Evolutionary conservation across 306 rosid genomes (phyloP), one percentile per base, ranked within the genome.

Genomic region (Castanea sativa): DNA sequence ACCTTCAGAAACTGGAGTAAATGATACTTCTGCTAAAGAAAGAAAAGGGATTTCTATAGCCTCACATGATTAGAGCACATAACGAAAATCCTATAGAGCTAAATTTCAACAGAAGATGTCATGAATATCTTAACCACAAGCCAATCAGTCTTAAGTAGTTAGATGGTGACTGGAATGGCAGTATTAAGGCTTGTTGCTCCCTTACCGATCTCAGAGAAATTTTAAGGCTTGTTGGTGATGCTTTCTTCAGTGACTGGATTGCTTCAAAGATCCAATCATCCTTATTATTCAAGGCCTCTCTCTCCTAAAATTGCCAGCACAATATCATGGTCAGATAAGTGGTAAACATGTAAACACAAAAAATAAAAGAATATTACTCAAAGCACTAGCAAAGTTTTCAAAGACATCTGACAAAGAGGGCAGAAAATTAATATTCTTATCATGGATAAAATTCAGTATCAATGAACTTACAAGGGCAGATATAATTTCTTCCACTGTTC

Each of bases 171-270:
- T 79, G 56, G 76, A 74, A 69, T 19, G 35, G 4, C 76, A 61
- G 51, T 41, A 41, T 20, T 52, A 75, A 41, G 71, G 60, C 78
- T 27, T 73, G 43, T 59, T 55, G 75, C 19, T 52, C 41, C 60
- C 84, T 3, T 88, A 95, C 99, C 88, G 90, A 87, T 94, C 92
- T 88, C 67, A 94, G 83, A 57, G 91, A 89, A 69, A 94, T 83
- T 91, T 94, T 94, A 79, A 92, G 92, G 80, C 96, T 92, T 73
- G 86, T 92, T 16, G 98, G 98, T 51, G 98, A 94, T 86, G 97
- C 92, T 80, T 80, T 87, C 86, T 84, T 90, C 70, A 94, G 76
- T 74, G 94, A 82, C 75, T 84, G 90, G 83, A 94, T 85, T 77
- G 93, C 89, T 52, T 85, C 61, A 41, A 86, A 73, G 77, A 91